These are phyloP conservation scores for Dendrostoma leiphaemia DNA, from an alignment of 2,329 filamentous ascomycete genomes.

Conservation along the genomic window DNA sequence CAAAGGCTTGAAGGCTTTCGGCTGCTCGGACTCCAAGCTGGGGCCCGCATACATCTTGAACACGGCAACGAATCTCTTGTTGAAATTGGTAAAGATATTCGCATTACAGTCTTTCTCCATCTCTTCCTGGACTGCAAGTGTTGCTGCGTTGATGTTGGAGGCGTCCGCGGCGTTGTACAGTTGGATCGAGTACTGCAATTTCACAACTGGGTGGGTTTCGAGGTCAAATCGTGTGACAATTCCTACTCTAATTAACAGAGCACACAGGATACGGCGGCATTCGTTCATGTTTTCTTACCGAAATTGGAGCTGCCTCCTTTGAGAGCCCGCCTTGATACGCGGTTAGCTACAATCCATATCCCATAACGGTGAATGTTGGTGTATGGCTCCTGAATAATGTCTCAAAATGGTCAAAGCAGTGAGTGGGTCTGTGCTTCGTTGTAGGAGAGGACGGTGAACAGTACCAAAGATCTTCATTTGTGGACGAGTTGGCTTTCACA, in stretches of 20 bases:
- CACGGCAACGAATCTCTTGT: conserved; percentile 5
- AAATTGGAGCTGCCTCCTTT: conserved; percentile 24
- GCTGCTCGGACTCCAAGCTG: background rate
- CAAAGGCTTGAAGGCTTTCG: conserved; percentile 19
- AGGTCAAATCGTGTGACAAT: conserved; percentile 23
- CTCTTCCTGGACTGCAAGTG: conserved; percentile 11
- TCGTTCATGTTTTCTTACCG: conserved; percentile 15
- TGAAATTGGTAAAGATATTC: conserved; percentile 18
- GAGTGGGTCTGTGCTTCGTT: background rate
- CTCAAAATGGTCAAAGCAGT: background rate
- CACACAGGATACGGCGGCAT: background rate
- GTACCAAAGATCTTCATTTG: conserved; percentile 16
- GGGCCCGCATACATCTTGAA: conserved; percentile 21
- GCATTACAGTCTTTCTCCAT: conserved; percentile 22
- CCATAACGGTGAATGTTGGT: too few relatives aligned
- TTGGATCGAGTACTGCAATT: conserved; percentile 19
- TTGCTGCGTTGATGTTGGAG: conserved; percentile 16
- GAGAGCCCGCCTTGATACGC: conserved; percentile 7
- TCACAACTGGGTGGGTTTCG: conserved; percentile 17
- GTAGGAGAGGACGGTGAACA: background rate
- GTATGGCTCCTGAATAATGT: too few relatives aligned
- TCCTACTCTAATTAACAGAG: conserved; percentile 3
- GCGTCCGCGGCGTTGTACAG: conserved; percentile 20
- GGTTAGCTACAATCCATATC: background rate
- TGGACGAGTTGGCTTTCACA: conserved; percentile 18